These are phyloP conservation scores for Ceratobasidium sp. DNA, from an alignment of 1,284 basidiomycete genomes.

Conservation along the genomic window DNA sequence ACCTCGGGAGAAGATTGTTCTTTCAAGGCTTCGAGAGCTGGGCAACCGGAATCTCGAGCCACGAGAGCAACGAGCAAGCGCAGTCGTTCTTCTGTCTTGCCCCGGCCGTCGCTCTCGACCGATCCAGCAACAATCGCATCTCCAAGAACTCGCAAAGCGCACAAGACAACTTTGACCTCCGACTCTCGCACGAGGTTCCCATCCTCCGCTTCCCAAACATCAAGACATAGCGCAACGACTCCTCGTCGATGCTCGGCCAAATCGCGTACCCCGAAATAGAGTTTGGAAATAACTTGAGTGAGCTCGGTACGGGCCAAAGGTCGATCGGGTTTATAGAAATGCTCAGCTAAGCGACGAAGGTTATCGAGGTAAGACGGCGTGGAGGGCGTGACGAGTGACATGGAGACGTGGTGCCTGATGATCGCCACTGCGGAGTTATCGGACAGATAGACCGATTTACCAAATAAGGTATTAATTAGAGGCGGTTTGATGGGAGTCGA, in stretches of 20 bases:
- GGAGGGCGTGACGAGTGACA: conserved; percentile 35
- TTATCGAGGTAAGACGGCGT: conserved; percentile 21
- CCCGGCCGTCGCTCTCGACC: conserved; percentile 31
- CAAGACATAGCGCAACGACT: conserved; percentile 45
- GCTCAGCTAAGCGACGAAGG: conserved; percentile 1
- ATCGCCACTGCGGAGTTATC: conserved; percentile 36
- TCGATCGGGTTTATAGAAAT: conserved; percentile 28
- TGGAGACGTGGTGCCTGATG: conserved; percentile 29
- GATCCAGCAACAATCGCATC: conserved; percentile 49
- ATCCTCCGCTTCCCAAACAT: conserved; percentile 45
- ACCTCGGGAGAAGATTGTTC: conserved; percentile 5
- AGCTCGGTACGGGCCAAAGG: conserved; percentile 45
- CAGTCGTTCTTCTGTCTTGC: conserved; percentile 41
- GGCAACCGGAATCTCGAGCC: conserved; percentile 3
- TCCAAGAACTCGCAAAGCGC: conserved; percentile 39
- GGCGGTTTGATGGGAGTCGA: conserved; percentile 43
- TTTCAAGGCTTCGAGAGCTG: neutral
- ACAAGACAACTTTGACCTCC: conserved; percentile 36
- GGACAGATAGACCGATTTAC: conserved; percentile 16
- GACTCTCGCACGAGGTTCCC: conserved; percentile 33
- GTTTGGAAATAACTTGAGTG: conserved; percentile 34
- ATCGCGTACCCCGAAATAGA: conserved; percentile 49
- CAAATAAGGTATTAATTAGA: conserved; percentile 37
- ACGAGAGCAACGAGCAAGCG: conserved; percentile 26
- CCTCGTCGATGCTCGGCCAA: conserved; percentile 43